phyloP scores from a whole-genome alignment of 2,329 filamentous ascomycete genomes.

The Clonostachys chloroleuca region DNA sequence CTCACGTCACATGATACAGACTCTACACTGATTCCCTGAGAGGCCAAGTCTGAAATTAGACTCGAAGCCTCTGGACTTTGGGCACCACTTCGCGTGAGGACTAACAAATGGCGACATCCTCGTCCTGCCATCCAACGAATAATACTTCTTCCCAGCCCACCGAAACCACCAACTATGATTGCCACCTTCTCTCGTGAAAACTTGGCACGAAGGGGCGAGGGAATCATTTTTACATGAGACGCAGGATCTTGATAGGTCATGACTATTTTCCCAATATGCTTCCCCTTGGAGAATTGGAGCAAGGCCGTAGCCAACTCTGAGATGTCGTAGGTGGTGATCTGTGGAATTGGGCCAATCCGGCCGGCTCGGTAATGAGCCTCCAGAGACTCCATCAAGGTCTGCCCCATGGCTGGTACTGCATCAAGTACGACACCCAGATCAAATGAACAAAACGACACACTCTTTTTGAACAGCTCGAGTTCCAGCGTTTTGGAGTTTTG shows the following conservation, averaged over 20 bases:
- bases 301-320: slow-evolving; percentile 18
- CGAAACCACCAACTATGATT: too few relatives aligned
- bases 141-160: too few relatives aligned
- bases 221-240: not conserved
- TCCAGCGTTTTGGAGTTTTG: slow-evolving; percentile 13
- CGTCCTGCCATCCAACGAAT: too few relatives aligned
- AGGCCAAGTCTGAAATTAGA: too few relatives aligned
- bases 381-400: slow-evolving; percentile 7
- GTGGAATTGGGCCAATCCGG: slow-evolving; percentile 1
- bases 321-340: slow-evolving; percentile 4
- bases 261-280: slow-evolving; percentile 35
- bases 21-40: too few relatives aligned
- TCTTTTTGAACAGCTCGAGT: not conserved
- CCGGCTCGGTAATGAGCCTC: slow-evolving; percentile 8
- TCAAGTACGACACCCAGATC: not conserved
- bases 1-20: too few relatives aligned
- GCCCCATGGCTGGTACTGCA: not conserved
- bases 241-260: slow-evolving; percentile 11
- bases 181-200: not conserved
- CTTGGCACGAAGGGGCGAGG: not conserved
- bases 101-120: too few relatives aligned
- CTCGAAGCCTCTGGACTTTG: too few relatives aligned
- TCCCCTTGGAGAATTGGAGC: slow-evolving; percentile 21
- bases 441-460: slow-evolving; percentile 1
- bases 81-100: too few relatives aligned